Evolutionary conservation across 805 yeast genomes (phyloP).

Genomic region (Saturnispora gosingensis): DNA sequence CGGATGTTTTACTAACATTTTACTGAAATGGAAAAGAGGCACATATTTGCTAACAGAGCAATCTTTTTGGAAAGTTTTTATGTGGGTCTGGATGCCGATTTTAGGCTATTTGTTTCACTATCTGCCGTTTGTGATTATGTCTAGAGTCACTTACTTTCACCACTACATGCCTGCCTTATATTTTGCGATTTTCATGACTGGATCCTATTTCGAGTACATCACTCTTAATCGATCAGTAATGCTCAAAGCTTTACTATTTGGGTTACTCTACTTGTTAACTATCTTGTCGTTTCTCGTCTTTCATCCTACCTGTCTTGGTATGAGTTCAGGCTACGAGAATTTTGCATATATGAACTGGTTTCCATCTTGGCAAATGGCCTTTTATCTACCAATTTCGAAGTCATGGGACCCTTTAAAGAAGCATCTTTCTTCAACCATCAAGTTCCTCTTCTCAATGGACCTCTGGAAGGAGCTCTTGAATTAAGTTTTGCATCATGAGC

Average conservation of each 20-base stretch:
- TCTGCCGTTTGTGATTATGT: constrained; percentile 70
- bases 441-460: not conserved
- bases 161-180: constrained; percentile 80
- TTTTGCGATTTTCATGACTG: constrained; percentile 54
- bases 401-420: not conserved
- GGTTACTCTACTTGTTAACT: constrained; percentile 36
- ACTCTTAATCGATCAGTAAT: constrained; percentile 12
- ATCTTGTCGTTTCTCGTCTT: constrained; percentile 50
- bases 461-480: not conserved
- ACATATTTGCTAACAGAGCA: constrained; percentile 30
- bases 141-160: constrained; percentile 79
- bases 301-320: constrained; percentile 57
- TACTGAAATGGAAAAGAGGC: constrained; percentile 63
- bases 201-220: constrained; percentile 43
- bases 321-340: constrained; percentile 38
- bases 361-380: constrained; percentile 31
- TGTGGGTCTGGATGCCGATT: constrained; percentile 73
- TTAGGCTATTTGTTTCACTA: constrained; percentile 76
- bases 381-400: constrained; percentile 6
- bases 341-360: constrained; percentile 42
- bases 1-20: constrained; percentile 14
- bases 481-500: not conserved
- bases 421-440: not conserved
- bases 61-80: constrained; percentile 23
- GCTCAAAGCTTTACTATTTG: constrained; percentile 12